Conservation (phyloP, 2,329 filamentous ascomycete genomes). For the Aspergillus costaricaensis region DNA sequence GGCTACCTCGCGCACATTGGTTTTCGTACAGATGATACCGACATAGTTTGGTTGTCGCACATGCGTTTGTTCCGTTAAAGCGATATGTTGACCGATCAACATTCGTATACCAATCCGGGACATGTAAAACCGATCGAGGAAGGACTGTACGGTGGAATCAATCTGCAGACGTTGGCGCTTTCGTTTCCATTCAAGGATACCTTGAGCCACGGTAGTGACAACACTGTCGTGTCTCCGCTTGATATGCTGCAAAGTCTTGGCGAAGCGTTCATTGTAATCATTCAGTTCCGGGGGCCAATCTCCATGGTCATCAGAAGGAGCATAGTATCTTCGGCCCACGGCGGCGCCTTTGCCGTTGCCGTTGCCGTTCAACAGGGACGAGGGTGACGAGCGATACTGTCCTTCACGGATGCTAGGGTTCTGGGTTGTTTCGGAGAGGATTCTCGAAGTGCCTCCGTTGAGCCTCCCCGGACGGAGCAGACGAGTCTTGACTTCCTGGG, state of each 20-base stretch:
- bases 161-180: constrained; percentile 97
- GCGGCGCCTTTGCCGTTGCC: constrained; percentile 54
- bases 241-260: constrained; percentile 85
- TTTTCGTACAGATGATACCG: constrained; percentile 98
- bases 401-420: constrained; percentile 88
- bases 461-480: constrained; percentile 59
- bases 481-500: constrained; percentile 73
- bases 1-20: constrained; percentile 90
- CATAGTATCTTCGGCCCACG: constrained; percentile 74
- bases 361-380: constrained; percentile 45
- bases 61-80: constrained; percentile 88
- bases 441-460: constrained; percentile 61
- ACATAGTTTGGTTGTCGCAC: constrained; percentile 91
- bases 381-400: constrained; percentile 65
- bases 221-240: constrained; percentile 96
- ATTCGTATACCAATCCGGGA: constrained; percentile 98
- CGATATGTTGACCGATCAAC: constrained; percentile 98
- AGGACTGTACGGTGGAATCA: constrained; percentile 93
- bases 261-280: constrained; percentile 90
- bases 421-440: constrained; percentile 78
- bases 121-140: constrained; percentile 99
- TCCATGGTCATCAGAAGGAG: constrained; percentile 80
- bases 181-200: constrained; percentile 97
- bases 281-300: constrained; percentile 94
- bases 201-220: constrained; percentile 96